These are phyloP conservation scores for Chaetomium globosum DNA, from an alignment of 2,329 filamentous ascomycete genomes.

Conservation along the genomic window DNA sequence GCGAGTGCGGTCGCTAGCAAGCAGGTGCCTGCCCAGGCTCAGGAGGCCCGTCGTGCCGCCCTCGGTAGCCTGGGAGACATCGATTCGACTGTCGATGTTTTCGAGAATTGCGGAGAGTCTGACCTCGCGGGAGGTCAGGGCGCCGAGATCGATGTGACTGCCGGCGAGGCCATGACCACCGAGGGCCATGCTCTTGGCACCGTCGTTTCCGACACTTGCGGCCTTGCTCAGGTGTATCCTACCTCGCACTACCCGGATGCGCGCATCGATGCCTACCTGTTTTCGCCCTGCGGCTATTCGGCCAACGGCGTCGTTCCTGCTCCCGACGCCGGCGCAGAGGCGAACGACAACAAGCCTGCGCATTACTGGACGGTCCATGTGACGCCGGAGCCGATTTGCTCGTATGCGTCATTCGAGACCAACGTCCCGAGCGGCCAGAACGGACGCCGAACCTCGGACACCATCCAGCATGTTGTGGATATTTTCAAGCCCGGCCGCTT, in stretches of 20 bases:
- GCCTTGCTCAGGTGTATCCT: conserved; percentile 86
- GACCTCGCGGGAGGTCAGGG: conserved; percentile 57
- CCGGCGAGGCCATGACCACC: conserved; percentile 72
- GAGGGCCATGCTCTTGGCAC: conserved; percentile 93
- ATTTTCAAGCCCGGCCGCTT: conserved; percentile 99
- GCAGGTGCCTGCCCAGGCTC: conserved; percentile 70
- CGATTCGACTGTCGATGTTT: conserved; percentile 71
- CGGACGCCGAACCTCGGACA: conserved; percentile 83
- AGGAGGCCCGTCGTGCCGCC: conserved; percentile 63
- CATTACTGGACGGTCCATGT: conserved; percentile 99
- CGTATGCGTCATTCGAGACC: conserved; percentile 97
- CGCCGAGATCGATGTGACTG: conserved; percentile 55
- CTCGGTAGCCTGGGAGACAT: conserved; percentile 61
- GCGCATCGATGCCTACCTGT: conserved; percentile 92
- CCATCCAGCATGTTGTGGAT: conserved; percentile 88
- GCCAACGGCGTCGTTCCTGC: conserved; percentile 94
- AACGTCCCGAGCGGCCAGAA: conserved; percentile 90
- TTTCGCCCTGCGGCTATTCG: conserved; percentile 94
- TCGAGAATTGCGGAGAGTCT: conserved; percentile 64
- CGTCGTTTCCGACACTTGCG: conserved; percentile 86
- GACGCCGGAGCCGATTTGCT: conserved; percentile 94
- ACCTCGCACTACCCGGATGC: conserved; percentile 86
- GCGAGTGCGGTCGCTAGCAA: conserved; percentile 89
- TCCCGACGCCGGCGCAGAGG: conserved; percentile 54
- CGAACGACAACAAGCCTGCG: conserved; percentile 56